Evolutionary conservation across 1,284 basidiomycete genomes (phyloP).

Genomic region (Trametes polyzona): DNA sequence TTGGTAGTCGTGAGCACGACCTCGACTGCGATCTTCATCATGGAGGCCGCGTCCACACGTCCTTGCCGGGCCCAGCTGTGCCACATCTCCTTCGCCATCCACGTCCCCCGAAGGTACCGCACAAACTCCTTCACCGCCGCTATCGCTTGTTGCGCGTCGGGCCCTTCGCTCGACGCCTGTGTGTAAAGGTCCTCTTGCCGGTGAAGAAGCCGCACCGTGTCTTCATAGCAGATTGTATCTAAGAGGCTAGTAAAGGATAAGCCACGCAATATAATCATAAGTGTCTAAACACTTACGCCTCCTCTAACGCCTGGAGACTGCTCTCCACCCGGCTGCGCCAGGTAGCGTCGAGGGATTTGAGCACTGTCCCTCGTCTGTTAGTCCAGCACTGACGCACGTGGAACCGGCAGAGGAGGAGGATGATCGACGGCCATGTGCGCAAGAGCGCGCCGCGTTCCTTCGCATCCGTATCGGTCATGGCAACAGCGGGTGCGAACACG

Average conservation of each 20-base stretch:
- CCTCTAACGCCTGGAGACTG: not conserved
- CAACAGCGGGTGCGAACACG: conserved; percentile 33
- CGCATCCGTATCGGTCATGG: conserved; percentile 43
- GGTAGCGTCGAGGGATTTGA: not conserved
- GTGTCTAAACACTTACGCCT: conserved; percentile 3
- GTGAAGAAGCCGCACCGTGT: not conserved
- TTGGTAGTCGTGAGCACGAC: conserved; percentile 43
- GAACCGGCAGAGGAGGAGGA: conserved; percentile 44
- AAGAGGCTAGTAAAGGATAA: not conserved
- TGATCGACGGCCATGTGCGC: conserved; percentile 33
- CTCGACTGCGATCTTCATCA: conserved; percentile 29
- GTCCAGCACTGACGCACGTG: conserved; percentile 44
- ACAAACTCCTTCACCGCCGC: conserved; percentile 4
- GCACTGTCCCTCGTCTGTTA: conserved; percentile 32
- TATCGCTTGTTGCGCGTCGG: not conserved
- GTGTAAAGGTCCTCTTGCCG: not conserved
- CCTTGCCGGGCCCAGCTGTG: conserved; percentile 37
- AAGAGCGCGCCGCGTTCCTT: conserved; percentile 40
- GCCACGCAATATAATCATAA: no score
- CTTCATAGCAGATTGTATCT: not conserved
- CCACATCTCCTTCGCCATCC: conserved; percentile 31
- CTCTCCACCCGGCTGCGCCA: not conserved
- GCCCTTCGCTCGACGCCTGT: not conserved
- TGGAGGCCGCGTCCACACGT: conserved; percentile 27
- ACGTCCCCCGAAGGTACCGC: conserved; percentile 23